phyloP scores from a whole-genome alignment of 1,284 basidiomycete species.

The Pseudozyma hubeiensis region DNA sequence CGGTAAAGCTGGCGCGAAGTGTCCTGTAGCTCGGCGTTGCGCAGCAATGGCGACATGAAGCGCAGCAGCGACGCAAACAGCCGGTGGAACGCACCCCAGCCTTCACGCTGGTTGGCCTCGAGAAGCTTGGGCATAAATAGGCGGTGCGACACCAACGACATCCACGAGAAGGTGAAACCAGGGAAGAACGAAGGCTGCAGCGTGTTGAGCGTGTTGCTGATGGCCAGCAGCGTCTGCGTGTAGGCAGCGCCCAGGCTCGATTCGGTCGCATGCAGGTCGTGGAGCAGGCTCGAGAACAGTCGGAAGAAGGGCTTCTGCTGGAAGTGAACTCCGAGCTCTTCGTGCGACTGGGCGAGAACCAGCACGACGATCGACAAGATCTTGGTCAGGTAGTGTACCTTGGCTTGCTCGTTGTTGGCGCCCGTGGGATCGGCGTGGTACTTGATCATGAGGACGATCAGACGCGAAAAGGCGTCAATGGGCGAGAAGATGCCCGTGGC shows the following conservation, averaged over 20 bases:
- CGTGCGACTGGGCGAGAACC: constrained; percentile 92
- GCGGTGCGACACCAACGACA: constrained; percentile 93
- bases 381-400: constrained; percentile 96
- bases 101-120: constrained; percentile 83
- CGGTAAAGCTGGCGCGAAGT: constrained; percentile 91
- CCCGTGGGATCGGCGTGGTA: constrained; percentile 92
- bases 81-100: constrained; percentile 96
- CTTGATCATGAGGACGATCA: constrained; percentile 98
- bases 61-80: constrained; percentile 90
- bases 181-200: constrained; percentile 97
- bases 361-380: constrained; percentile 97
- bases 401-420: constrained; percentile 89
- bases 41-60: constrained; percentile 92
- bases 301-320: constrained; percentile 98
- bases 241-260: constrained; percentile 83
- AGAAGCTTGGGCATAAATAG: constrained; percentile 97
- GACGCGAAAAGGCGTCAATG: constrained; percentile 91
- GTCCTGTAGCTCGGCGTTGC: constrained; percentile 80
- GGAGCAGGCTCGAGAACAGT: constrained; percentile 96
- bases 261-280: constrained; percentile 88
- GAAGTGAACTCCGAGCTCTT: constrained; percentile 89
- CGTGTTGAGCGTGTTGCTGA: constrained; percentile 92
- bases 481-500: constrained; percentile 83
- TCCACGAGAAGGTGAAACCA: constrained; percentile 97
- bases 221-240: constrained; percentile 86